Conservation (phyloP, 2,329 filamentous ascomycete genomes). For the Cladosporium oxysporum region DNA sequence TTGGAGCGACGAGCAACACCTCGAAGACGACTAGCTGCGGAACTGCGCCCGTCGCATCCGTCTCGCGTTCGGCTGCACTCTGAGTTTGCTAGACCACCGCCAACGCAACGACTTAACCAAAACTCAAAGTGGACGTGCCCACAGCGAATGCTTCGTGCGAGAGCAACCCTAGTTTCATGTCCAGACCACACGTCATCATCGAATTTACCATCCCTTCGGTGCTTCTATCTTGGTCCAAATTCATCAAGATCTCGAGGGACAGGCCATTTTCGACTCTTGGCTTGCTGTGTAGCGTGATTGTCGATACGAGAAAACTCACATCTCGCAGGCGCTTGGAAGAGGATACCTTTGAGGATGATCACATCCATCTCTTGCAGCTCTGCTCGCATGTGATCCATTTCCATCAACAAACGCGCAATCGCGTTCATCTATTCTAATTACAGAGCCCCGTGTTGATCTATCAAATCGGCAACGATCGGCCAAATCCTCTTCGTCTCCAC, state of each 20-base stretch:
- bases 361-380: background rate
- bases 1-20: slow-evolving; percentile 4
- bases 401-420: background rate
- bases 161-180: slow-evolving; percentile 2
- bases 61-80: slow-evolving; percentile 6
- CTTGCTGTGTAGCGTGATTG: background rate
- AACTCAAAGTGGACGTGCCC: slow-evolving; percentile 5
- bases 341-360: background rate
- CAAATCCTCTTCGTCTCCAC: background rate
- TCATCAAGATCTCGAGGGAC: background rate
- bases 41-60: slow-evolving; percentile 1
- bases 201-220: background rate
- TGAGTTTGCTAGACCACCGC: slow-evolving; percentile 6
- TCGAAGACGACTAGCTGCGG: slow-evolving; percentile 2
- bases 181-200: slow-evolving; percentile 6
- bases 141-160: background rate
- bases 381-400: background rate
- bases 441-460: background rate
- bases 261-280: background rate
- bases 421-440: slow-evolving; percentile 1
- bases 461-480: slow-evolving; percentile 11
- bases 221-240: background rate
- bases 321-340: background rate
- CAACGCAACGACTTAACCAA: slow-evolving; percentile 2
- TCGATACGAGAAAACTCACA: background rate